Evolutionary conservation across 345 rosid species (phyloP).

Genomic region (Camelina hispida): DNA sequence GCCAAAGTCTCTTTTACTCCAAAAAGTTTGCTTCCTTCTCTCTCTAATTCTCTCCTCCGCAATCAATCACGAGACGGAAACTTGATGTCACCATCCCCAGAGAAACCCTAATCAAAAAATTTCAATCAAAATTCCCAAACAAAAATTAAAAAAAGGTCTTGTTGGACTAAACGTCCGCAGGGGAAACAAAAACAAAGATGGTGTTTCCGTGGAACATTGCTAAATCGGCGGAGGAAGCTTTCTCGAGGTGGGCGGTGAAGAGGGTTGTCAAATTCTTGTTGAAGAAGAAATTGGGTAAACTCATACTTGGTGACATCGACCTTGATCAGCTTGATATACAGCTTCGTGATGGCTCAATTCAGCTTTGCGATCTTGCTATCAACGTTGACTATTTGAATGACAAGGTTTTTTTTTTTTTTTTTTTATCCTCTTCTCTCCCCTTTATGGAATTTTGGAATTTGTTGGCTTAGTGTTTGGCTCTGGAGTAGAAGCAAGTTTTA

Average conservation of each 20-base stretch:
- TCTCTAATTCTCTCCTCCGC: no score
- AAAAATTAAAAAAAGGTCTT: background rate
- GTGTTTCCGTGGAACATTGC: slow-evolving; percentile 60
- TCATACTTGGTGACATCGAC: slow-evolving; percentile 86
- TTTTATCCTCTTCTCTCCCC: background rate
- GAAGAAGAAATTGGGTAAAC: slow-evolving; percentile 91
- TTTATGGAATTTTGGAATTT: slow-evolving; percentile 8
- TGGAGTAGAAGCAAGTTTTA: background rate
- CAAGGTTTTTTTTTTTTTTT: slow-evolving; percentile 53
- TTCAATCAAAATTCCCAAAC: no score
- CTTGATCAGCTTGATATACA: slow-evolving; percentile 94
- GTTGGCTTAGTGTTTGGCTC: slow-evolving; percentile 14
- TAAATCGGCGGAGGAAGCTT: slow-evolving; percentile 75
- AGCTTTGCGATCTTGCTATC: slow-evolving; percentile 83
- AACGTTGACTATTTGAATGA: slow-evolving; percentile 81
- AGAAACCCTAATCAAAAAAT: no score
- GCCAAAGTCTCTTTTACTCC: no score
- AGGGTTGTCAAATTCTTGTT: slow-evolving; percentile 75
- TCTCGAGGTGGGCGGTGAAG: slow-evolving; percentile 91
- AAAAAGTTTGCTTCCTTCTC: no score
- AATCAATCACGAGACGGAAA: no score
- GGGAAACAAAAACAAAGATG: slow-evolving; percentile 12
- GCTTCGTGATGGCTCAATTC: slow-evolving; percentile 77
- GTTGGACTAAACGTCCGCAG: background rate
- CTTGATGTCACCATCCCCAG: no score